Conservation (phyloP, 371 early-diverging fungal species). For the Conidiobolus incongruus region DNA sequence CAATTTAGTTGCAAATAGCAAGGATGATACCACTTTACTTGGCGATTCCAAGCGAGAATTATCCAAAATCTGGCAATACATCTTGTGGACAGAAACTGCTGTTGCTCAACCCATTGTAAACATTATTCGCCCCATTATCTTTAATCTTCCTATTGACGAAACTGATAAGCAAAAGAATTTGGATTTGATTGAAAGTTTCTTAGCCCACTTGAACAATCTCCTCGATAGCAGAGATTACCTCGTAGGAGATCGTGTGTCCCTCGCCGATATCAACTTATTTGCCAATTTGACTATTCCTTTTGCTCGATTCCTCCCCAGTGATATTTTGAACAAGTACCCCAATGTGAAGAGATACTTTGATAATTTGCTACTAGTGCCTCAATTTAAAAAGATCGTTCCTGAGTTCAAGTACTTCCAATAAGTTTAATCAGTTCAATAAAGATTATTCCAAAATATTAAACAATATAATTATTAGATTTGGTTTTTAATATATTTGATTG, state of each 20-base stretch:
- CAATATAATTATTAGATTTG: too few species aligned
- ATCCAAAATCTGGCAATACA: constrained; percentile 53
- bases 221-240: constrained; percentile 65
- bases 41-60: constrained; percentile 45
- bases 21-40: constrained; percentile 29
- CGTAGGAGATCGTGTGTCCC: constrained; percentile 73
- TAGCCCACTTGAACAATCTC: constrained; percentile 44
- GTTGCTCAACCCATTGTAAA: constrained; percentile 17
- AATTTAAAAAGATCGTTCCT: too few species aligned
- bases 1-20: constrained; percentile 30
- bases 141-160: constrained; percentile 38
- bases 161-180: constrained; percentile 35
- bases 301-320: constrained; percentile 28
- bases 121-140: constrained; percentile 44
- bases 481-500: too few species aligned
- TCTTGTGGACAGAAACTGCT: constrained; percentile 46
- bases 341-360: background rate
- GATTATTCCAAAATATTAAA: too few species aligned
- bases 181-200: constrained; percentile 29
- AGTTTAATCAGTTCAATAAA: too few species aligned
- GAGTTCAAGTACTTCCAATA: too few species aligned
- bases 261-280: constrained; percentile 65
- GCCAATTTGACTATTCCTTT: constrained; percentile 29
- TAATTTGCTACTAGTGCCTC: background rate
- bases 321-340: constrained; percentile 23